A percentile compares a stretch with the other conserved stretches of the same genome.
Conservation (phyloP, 2,329 filamentous ascomycete genomes). For the Colletotrichum navitas region DNA sequence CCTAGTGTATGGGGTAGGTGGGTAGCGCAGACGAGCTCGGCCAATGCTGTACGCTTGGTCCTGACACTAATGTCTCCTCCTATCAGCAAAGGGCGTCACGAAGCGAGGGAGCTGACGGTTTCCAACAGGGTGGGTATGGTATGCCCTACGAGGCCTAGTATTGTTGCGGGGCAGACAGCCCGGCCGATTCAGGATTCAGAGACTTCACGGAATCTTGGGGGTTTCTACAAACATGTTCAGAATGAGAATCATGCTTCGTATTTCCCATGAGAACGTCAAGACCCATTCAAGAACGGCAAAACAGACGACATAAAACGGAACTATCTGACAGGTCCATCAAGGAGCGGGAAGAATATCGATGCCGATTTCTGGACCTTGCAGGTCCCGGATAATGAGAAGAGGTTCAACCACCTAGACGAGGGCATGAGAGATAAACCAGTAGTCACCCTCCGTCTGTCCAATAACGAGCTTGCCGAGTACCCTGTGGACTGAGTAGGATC, state of each 20-base stretch:
- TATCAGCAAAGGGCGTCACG: background rate
- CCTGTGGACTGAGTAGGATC: background rate
- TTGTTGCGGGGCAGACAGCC: background rate
- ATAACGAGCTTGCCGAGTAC: constrained; percentile 4
- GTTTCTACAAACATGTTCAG: background rate
- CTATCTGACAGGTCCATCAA: background rate
- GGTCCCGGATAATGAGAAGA: background rate
- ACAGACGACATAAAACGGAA: background rate
- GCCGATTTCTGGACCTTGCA: background rate
- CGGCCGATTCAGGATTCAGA: background rate
- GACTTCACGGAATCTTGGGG: background rate
- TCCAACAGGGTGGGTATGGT: no score
- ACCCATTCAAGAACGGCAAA: background rate
- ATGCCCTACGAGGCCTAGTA: no score
- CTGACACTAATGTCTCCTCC: background rate
- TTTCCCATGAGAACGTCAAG: background rate
- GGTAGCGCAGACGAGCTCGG: no score
- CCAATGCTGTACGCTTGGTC: no score
- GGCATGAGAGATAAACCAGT: background rate
- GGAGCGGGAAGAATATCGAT: background rate
- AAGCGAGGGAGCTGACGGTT: background rate
- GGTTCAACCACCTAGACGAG: no score
- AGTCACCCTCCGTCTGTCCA: constrained; percentile 6
- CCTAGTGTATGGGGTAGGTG: background rate
- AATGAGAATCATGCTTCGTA: background rate